Percentiles rank a stretch among this genome's conserved stretches.
These are phyloP conservation scores for Golovinomyces cichoracearum DNA, from an alignment of 2,329 filamentous ascomycete species.

Conservation along the genomic window DNA sequence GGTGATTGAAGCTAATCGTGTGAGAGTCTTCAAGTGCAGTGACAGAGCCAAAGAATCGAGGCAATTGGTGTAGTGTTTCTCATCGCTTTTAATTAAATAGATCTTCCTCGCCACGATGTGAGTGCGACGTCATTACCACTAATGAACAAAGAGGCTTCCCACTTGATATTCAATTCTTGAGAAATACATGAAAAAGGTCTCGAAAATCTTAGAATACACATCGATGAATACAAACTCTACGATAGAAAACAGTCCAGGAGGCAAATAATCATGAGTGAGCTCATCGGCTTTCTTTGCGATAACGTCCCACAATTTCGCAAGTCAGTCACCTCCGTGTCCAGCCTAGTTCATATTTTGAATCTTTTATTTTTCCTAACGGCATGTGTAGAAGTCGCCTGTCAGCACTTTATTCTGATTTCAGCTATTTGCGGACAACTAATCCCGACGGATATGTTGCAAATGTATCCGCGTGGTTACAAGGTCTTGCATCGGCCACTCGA, in stretches of 20 bases:
- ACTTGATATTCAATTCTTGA: too few relatives aligned
- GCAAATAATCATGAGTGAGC: conserved; percentile 28
- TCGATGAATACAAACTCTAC: too few relatives aligned
- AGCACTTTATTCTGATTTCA: conserved; percentile 73
- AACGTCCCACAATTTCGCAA: conserved; percentile 35
- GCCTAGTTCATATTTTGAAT: neutral
- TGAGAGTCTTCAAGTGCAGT: too few relatives aligned
- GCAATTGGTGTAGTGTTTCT: too few relatives aligned
- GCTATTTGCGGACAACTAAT: conserved; percentile 45
- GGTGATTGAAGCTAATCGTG: too few relatives aligned
- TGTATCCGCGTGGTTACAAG: conserved; percentile 50
- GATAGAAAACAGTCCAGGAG: neutral
- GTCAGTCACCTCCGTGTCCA: conserved; percentile 16
- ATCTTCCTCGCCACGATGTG: too few relatives aligned
- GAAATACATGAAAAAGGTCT: too few relatives aligned
- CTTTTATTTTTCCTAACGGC: neutral
- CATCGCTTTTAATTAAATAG: too few relatives aligned
- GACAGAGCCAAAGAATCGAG: too few relatives aligned
- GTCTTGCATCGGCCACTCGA: conserved; percentile 40
- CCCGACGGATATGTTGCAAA: conserved; percentile 70
- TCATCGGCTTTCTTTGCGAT: conserved; percentile 37
- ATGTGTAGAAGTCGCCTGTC: conserved; percentile 41
- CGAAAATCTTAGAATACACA: too few relatives aligned
- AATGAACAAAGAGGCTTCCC: too few relatives aligned
- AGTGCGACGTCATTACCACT: too few relatives aligned